Evolutionary conservation across 169 alveolate species (phyloP), one percentile per base, ranked within the genome.

Genomic region (Cryptosporidium parvum): DNA sequence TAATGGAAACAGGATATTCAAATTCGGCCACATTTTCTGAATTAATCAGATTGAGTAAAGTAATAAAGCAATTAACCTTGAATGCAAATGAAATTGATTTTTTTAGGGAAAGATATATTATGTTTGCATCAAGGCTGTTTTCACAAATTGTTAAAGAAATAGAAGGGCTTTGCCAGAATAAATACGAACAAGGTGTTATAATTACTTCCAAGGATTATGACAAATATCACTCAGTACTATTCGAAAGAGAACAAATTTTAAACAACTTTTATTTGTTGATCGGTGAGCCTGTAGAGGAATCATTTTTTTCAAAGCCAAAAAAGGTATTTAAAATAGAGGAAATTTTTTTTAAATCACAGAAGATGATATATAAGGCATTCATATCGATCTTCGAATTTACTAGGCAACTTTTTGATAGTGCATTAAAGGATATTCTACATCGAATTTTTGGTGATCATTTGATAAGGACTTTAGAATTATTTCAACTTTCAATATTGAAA

Each of bases 141-240:
- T 37, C 69, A 16, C 10, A 35, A 4, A 48, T 51, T 37, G 2
- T 65, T 12, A 37, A 48, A 35, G 45, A 39, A n/a, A n/a, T 62
- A 23, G 80, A 42, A 26, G 37, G 62, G 18, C 68, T 80, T 0
- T 62, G 44, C 26, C n/a, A 23, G 1, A 42, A 65, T 26, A 80
- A 42, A 26, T 29, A 71, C 4, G 45, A 42, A 44, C 21, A n/a
- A 12, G 39, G 56, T n/a, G 51, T 39, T 31, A 21, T 16, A 5
- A 80, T 80, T 61, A 62, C 58, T 23, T 80, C 73, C 23, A 80
- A 59, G 29, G 89, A 80, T 26, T 80, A 80, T 29, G 89, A 80
- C 44, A 80, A 65, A 39, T 21, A 9, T 62, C 26, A 26, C 18
- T 62, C 68, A 12, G 16, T 23, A 44, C 44, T 61, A 5, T 31